Evolutionary conservation across 1,284 basidiomycete genomes (phyloP), one percentile per base, ranked within the genome.

Genomic region (Entoloma clypeatum): DNA sequence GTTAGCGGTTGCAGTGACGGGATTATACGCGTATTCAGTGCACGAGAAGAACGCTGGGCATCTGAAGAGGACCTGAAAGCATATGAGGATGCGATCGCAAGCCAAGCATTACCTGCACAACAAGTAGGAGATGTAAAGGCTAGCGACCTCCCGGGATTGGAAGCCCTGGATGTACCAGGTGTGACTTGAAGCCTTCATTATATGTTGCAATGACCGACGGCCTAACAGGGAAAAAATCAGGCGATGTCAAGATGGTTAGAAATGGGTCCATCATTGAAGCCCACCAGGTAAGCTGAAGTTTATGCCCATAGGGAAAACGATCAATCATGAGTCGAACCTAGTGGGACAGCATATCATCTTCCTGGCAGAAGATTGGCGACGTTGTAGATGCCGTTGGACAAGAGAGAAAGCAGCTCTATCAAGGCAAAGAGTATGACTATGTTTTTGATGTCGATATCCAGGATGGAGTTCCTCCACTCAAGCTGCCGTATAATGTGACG

Each of bases 391-490:
- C 92, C 11, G 88, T 96, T 32, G 91, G 92, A 7, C 80, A 84
- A 32, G 79, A 81, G 6, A 75, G 87, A 45, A 97, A 92, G 64
- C 91, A 95, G 61, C 73, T 95, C 4, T 86, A 88, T 60, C 65
- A 90, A 52, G 96, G 96, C 21, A 85, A 86, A 59, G 95, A 98
- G 65, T 99, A 94, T 58, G 96, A 99, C 66, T 95, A 97, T 56
- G 95, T 99, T 6, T 99, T 99, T 56, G 94, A 98, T 56, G 94
- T 99, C 13, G 95, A 98, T 57, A 86, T 98, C 19, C 76, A 91
- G 50, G 95, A 98, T 50, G 95, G 92, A 5, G 81, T 80, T 16
- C 94, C 95, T 5, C 86, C 93, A 5, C 72, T 99, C 49, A 98
- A 98, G 59, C 75, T 99, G 22, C 94, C 95, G 0, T 99, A 90